Evolutionary conservation across 176 grass and related monocot species (phyloP), one percentile per base, ranked within the genome.

Genomic region (Sorghum bicolor): DNA sequence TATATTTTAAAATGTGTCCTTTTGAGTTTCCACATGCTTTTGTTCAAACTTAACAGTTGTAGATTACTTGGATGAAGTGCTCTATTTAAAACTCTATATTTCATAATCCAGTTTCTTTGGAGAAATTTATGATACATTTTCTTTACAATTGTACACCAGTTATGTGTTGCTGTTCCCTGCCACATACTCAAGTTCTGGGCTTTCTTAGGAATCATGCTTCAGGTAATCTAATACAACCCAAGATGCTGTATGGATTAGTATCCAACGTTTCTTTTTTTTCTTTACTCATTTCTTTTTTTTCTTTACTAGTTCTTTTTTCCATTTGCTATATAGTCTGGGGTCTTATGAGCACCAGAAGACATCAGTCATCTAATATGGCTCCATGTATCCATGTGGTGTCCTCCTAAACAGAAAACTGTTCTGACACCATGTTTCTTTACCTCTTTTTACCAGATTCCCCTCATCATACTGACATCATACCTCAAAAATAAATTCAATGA

Each of bases 111-210:
- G 11, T n/a, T 5, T 30, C 39, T 82, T 20, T 67, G 25, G n/a
- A 61, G 15, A 69, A 86, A 82, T 72, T 79, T 63, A 60, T 83
- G 36, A 86, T 67, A 58, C 53, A 19, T 78, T 87, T 72, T 72
- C 25, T 34, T 55, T 30, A 66, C 83, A 82, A 72, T 64, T 87
- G 25, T 62, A 85, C 53, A 76, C 71, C 89, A 98, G 96, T 70
- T 98, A 45, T 88, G 85, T 60, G 82, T 95, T 79, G 93, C 92
- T 70, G 96, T 95, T 73, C 96, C 96, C 31, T 98, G 96, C 84
- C 96, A 57, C 74, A 98, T 95, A 82, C 62, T 89, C 85, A 95
- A 94, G 83, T 94, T 98, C 63, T 98, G 93, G 96, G 96, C 96
- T 74, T 98, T 95, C 87, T 79, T 95, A 82, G 96, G 96, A 71